Evolutionary conservation across 2,329 filamentous ascomycete genomes (phyloP).

Genomic region (Arthroderma sp.): DNA sequence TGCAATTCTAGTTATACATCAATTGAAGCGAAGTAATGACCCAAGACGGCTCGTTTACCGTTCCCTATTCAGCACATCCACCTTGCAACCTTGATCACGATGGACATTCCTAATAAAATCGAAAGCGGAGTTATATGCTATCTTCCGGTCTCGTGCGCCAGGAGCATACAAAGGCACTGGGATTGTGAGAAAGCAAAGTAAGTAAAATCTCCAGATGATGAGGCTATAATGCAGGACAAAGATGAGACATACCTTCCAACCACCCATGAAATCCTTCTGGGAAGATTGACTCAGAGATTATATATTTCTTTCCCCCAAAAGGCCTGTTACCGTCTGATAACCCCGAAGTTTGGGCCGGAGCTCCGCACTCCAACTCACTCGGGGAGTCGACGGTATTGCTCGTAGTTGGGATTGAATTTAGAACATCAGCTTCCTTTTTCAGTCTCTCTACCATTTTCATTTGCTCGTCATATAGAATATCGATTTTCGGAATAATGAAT

Average conservation of each 20-base stretch:
- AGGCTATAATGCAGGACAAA: background rate
- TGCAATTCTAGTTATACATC: no score
- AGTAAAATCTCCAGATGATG: background rate
- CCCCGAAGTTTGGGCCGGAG: background rate
- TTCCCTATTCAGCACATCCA: no score
- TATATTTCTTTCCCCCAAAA: background rate
- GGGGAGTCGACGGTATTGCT: background rate
- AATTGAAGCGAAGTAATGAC: no score
- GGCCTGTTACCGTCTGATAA: background rate
- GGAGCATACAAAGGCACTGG: conserved; percentile 11
- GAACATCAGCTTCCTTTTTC: conserved; percentile 13
- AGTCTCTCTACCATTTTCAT: conserved; percentile 26
- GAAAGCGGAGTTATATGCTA: conserved; percentile 6
- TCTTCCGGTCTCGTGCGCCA: conserved; percentile 7
- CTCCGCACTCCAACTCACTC: conserved; percentile 6
- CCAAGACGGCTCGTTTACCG: no score
- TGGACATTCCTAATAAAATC: conserved; percentile 9
- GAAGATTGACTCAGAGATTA: background rate
- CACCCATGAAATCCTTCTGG: conserved; percentile 19
- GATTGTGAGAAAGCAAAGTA: background rate
- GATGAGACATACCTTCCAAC: conserved; percentile 12
- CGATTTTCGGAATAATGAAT: conserved; percentile 28
- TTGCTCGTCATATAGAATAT: conserved; percentile 33
- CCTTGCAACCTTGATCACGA: background rate
- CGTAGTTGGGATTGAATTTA: conserved; percentile 1